Evolutionary conservation across 805 yeast genomes (phyloP), one percentile per base, ranked within the genome.

Genomic region (Starmerella etchellsii): DNA sequence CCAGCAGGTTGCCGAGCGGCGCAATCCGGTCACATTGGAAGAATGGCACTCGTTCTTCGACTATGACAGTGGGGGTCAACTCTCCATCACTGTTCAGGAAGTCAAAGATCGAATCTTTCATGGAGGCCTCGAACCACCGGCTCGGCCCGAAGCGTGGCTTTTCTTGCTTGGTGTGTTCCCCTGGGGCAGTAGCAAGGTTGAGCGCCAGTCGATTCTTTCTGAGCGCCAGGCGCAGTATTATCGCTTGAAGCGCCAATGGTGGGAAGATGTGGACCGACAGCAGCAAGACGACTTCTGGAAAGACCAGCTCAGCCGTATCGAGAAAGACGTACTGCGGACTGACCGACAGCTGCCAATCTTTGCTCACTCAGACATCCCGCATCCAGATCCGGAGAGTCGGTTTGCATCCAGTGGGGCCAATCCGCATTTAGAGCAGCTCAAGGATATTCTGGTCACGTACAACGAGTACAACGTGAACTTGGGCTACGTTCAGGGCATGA

Each of bases 401-500:
- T 68, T 70, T 54, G 81, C 79, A 37, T 70, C 71, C 37, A 69
- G 77, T 38, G 71, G 74, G 22, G 76, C 94, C 32, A 91, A 91
- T 57, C 78, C 82, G 10, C 85, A 91, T 59, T 64, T 91, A 43
- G 68, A 73, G 45, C 70, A 64, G 38, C 62, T 91, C 63, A 71
- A 83, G 50, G 85, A 81, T 51, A 80, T 91, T 46, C 66, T 91
- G 30, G 68, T 85, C 42, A 82, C 96, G 0, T 88, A 80, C 54
- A 88, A 91, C 58, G 85, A 81, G 59, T 70, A 77, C 57, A 87
- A 91, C 58, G 67, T 65, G 34, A 79, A 84, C 50, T 62, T 91
- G 50, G 98, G 98, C 1, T 91, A 91, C 55, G 95, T 91, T 16
- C 99, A 91, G 63, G 99, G 99, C 2, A 91, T 91, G 99, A 76